These are phyloP conservation scores for Quercus phellos DNA, from an alignment of 331 rosid genomes.

Conservation along the genomic window DNA sequence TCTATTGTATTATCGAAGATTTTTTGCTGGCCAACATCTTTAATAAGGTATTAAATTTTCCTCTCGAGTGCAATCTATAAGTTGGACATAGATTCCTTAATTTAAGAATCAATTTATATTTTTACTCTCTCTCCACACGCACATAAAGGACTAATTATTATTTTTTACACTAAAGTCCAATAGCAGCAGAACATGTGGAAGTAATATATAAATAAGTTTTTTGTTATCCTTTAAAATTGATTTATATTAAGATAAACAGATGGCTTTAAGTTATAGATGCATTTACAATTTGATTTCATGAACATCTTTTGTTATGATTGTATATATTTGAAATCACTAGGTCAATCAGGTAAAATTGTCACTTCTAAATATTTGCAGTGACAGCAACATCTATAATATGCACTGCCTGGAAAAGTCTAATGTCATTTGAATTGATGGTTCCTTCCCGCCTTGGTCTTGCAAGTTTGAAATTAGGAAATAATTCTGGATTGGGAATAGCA, in stretches of 20 bases:
- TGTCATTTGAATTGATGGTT: background rate
- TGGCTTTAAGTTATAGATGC: background rate
- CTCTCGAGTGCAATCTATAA: background rate
- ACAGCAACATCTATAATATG: background rate
- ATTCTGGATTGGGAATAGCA: background rate
- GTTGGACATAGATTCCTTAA: background rate
- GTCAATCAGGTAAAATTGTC: background rate
- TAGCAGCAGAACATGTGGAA: background rate
- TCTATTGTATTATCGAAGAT: constrained; percentile 57
- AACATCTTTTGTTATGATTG: background rate
- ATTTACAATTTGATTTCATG: background rate
- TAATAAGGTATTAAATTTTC: constrained; percentile 52
- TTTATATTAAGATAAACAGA: background rate
- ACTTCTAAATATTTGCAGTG: background rate
- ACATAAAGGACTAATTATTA: background rate
- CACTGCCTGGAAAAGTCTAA: background rate
- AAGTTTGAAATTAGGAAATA: background rate
- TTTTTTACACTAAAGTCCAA: background rate
- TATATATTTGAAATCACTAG: background rate
- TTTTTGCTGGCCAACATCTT: constrained; percentile 79
- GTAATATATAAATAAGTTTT: background rate
- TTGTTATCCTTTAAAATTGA: background rate
- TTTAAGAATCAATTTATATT: background rate
- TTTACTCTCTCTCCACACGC: background rate
- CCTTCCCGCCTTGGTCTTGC: background rate